Conservation (phyloP, 2,329 filamentous ascomycete species). For the Trichoderma koningiopsis region DNA sequence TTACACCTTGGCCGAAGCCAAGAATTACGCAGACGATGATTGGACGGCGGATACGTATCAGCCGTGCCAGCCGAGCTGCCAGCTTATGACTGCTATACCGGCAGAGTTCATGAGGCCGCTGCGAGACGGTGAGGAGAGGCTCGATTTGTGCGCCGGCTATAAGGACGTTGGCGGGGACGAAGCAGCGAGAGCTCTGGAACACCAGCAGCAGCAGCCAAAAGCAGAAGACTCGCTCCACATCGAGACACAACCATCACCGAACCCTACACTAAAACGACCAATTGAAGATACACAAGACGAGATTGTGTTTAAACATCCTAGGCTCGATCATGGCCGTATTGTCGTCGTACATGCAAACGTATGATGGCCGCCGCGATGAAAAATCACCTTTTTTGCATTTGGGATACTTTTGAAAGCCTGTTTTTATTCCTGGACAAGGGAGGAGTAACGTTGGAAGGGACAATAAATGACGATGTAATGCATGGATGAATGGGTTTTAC, state of each 20-base stretch:
- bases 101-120: slow-evolving; percentile 39
- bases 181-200: background rate
- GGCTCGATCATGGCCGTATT: background rate
- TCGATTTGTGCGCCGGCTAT: slow-evolving; percentile 41
- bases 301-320: slow-evolving; percentile 1
- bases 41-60: slow-evolving; percentile 43
- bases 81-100: slow-evolving; percentile 42
- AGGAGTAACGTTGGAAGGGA: background rate
- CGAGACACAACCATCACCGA: background rate
- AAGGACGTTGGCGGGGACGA: slow-evolving; percentile 18
- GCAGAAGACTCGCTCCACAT: background rate
- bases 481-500: background rate
- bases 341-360: background rate
- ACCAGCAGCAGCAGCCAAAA: background rate
- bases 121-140: slow-evolving; percentile 36
- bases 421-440: background rate
- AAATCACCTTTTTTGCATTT: background rate
- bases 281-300: background rate
- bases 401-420: background rate
- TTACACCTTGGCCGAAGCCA: slow-evolving; percentile 45
- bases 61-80: slow-evolving; percentile 39
- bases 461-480: background rate
- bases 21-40: slow-evolving; percentile 43
- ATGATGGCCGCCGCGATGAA: background rate
- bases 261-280: slow-evolving; percentile 3